Evolutionary conservation across 805 yeast species (phyloP).

Genomic region (Zygosaccharomyces pseudorouxii): DNA sequence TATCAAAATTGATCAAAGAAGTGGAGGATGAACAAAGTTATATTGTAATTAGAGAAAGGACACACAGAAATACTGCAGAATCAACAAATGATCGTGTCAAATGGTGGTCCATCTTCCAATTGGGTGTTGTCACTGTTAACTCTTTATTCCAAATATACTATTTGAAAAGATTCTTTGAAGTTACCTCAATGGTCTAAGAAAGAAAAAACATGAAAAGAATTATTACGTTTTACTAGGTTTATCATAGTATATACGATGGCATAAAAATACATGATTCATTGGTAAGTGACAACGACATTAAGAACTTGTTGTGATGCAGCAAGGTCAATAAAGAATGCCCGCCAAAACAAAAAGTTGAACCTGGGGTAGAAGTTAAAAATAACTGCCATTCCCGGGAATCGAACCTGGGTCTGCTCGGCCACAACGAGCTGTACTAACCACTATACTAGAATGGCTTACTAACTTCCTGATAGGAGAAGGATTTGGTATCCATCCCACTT

Average conservation of each 20-base stretch:
- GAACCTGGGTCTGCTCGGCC: slow-evolving; percentile 42
- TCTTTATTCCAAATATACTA: slow-evolving; percentile 91
- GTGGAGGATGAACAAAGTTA: slow-evolving; percentile 89
- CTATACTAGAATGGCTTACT: slow-evolving; percentile 39
- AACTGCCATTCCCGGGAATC: slow-evolving; percentile 40
- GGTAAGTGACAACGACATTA: neutral
- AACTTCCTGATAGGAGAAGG: neutral
- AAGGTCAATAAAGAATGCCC: too few relatives aligned
- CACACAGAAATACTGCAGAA: slow-evolving; percentile 98
- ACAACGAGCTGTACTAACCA: slow-evolving; percentile 42
- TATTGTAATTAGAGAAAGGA: slow-evolving; percentile 91
- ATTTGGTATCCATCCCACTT: neutral
- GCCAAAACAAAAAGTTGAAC: too few relatives aligned
- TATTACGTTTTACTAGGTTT: neutral
- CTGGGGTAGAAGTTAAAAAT: too few relatives aligned
- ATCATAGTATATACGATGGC: neutral
- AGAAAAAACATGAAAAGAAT: neutral
- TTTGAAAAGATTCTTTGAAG: slow-evolving; percentile 92
- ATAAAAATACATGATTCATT: slow-evolving; percentile 1
- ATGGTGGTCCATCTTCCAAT: slow-evolving; percentile 95
- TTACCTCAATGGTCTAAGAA: slow-evolving; percentile 64
- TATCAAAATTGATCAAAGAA: slow-evolving; percentile 72
- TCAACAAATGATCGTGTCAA: slow-evolving; percentile 94
- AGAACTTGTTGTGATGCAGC: neutral
- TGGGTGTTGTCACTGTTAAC: slow-evolving; percentile 77